These are phyloP conservation scores for Leishmania arabica DNA, from an alignment of 208 protist genomes.

Conservation along the genomic window DNA sequence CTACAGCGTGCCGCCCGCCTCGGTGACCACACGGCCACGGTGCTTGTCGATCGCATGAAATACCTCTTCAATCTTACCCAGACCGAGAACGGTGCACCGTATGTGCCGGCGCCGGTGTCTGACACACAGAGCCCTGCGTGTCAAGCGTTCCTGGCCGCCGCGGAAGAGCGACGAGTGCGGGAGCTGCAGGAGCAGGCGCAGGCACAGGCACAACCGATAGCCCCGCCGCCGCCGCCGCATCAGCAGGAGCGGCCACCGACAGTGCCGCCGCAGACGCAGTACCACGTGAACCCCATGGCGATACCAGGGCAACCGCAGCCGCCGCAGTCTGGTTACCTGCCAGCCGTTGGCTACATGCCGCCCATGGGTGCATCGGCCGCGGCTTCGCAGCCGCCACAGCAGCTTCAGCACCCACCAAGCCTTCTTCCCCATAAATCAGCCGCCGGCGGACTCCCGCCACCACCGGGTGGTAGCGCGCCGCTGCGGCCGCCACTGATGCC, in stretches of 20 bases:
- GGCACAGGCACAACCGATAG: slow-evolving; percentile 6
- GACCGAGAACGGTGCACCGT: slow-evolving; percentile 34
- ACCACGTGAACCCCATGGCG: slow-evolving; percentile 2
- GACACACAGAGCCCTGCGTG: slow-evolving; percentile 60
- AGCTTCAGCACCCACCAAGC: slow-evolving; percentile 5
- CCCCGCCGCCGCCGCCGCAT: slow-evolving; percentile 11
- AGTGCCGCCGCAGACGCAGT: slow-evolving; percentile 4
- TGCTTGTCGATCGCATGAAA: slow-evolving; percentile 71
- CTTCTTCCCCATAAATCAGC: neutral
- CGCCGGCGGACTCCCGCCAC: neutral
- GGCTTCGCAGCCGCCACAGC: slow-evolving; percentile 13
- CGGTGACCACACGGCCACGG: slow-evolving; percentile 50
- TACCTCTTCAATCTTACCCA: slow-evolving; percentile 41
- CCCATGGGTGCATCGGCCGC: neutral
- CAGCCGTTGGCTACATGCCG: slow-evolving; percentile 8
- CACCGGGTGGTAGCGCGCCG: neutral
- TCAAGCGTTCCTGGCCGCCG: slow-evolving; percentile 40
- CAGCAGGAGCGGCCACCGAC: neutral
- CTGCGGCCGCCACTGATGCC: slow-evolving; percentile 8
- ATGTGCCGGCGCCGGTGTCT: slow-evolving; percentile 38
- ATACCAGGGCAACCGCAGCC: slow-evolving; percentile 7
- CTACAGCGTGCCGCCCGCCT: slow-evolving; percentile 62
- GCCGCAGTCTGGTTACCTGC: neutral
- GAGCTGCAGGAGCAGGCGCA: slow-evolving; percentile 37
- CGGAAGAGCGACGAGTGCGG: slow-evolving; percentile 31